Percentiles rank a stretch among this genome's conserved stretches.
phyloP scores from a whole-genome alignment of 768 basidiomycete species.

The Xanthoconium purpureum region DNA sequence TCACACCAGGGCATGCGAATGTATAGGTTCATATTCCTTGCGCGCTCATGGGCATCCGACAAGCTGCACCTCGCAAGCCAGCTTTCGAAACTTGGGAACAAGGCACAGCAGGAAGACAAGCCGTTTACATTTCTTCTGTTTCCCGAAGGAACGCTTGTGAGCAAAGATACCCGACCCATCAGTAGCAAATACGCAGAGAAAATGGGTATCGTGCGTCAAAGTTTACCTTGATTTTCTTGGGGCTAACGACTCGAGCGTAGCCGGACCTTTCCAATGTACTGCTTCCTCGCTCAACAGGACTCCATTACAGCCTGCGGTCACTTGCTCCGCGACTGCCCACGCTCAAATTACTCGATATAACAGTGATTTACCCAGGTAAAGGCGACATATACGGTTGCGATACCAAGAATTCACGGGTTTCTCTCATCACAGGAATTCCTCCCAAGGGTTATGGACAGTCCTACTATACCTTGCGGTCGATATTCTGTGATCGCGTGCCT shows the following conservation, averaged over 20 bases:
- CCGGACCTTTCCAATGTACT: conserved; percentile 76
- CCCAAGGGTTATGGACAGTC: conserved; percentile 78
- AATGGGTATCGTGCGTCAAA: conserved; percentile 72
- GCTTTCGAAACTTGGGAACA: conserved; percentile 65
- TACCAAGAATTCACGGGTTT: not conserved
- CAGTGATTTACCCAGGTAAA: conserved; percentile 85
- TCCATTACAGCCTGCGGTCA: conserved; percentile 80
- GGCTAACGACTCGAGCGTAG: conserved; percentile 39
- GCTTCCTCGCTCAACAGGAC: conserved; percentile 88
- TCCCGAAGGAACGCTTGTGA: conserved; percentile 95
- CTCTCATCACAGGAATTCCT: conserved; percentile 58
- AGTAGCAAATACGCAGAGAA: conserved; percentile 88
- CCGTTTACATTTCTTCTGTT: conserved; percentile 85
- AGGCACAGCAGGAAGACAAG: conserved; percentile 62
- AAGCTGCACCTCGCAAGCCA: conserved; percentile 59
- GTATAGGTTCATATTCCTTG: conserved; percentile 90
- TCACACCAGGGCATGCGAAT: conserved; percentile 80
- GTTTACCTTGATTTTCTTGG: conserved; percentile 3
- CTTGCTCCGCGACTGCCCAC: conserved; percentile 73
- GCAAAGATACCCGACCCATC: conserved; percentile 77
- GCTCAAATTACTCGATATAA: conserved; percentile 85
- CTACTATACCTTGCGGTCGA: conserved; percentile 85
- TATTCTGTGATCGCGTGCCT: conserved; percentile 76
- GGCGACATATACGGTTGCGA: not conserved
- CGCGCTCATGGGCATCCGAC: conserved; percentile 89